Evolutionary conservation across 768 basidiomycete genomes (phyloP).

Genomic region (Boletus barrowsii): DNA sequence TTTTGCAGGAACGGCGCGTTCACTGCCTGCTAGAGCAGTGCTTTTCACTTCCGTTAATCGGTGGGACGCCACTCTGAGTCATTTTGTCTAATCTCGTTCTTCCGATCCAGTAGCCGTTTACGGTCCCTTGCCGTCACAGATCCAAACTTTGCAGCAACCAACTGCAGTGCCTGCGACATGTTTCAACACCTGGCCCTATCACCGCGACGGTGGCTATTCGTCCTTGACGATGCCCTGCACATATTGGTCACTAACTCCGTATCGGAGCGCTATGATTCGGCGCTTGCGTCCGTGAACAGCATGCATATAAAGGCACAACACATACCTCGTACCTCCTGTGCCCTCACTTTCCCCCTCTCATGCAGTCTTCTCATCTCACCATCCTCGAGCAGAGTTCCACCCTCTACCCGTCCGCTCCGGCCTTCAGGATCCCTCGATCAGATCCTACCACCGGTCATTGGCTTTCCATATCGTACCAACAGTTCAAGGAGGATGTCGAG

Average conservation of each 20-base stretch:
- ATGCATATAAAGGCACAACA: slow-evolving; percentile 29
- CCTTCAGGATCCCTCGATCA: slow-evolving; percentile 58
- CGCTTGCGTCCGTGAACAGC: slow-evolving; percentile 21
- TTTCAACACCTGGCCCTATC: slow-evolving; percentile 33
- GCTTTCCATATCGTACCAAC: slow-evolving; percentile 58
- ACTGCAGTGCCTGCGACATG: slow-evolving; percentile 34
- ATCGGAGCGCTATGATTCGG: slow-evolving; percentile 25
- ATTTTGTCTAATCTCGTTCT: slow-evolving; percentile 20
- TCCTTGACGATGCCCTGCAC: slow-evolving; percentile 22
- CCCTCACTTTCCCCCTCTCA: slow-evolving; percentile 12
- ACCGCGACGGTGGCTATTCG: slow-evolving; percentile 35
- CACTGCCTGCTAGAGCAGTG: slow-evolving; percentile 24
- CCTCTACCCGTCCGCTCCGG: slow-evolving; percentile 46
- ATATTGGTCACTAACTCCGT: slow-evolving; percentile 31
- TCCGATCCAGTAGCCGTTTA: slow-evolving; percentile 23
- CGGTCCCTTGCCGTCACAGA: slow-evolving; percentile 31
- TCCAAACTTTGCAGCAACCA: slow-evolving; percentile 22
- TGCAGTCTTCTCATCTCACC: slow-evolving; percentile 54
- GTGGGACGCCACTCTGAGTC: slow-evolving; percentile 19
- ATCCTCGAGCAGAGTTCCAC: slow-evolving; percentile 57
- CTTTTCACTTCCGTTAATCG: slow-evolving; percentile 15
- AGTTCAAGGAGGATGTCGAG: slow-evolving; percentile 67
- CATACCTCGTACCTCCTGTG: neutral
- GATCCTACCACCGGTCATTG: slow-evolving; percentile 48
- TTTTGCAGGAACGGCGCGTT: slow-evolving; percentile 23